Evolutionary conservation across 2,329 filamentous ascomycete species (phyloP), one percentile per base, ranked within the genome.

Genomic region (Domatiomyces globalis): DNA sequence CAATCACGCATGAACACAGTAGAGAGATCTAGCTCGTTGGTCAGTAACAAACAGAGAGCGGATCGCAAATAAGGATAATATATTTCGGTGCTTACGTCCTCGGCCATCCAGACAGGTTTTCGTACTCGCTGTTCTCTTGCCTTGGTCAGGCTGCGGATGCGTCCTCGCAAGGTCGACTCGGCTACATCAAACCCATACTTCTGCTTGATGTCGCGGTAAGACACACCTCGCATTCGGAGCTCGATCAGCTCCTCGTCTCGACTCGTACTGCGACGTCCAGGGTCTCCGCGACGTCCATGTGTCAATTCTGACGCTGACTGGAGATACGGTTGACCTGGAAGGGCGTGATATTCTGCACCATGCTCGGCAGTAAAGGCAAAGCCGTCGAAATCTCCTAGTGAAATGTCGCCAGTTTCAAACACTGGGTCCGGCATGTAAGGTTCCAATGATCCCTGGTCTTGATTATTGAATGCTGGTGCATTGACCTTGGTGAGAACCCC

Each of bases 141-240:
- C 51, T 73, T 73, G 1, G 70, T 73, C 18, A 73, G 58, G 1
- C 67, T 72, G 25, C 71, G 67, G 51, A 68, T 73, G 18, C 71
- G 64, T 1, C 71, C 71, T 22, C 71, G 67, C 2, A 74, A 62
- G 1, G 71, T 74, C 3, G 71, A 74, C 50, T 73, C 71, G 0
- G 71, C 70, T 53, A 73, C 71, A 20, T 63, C 65, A 54, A 73
- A 72, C 0, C 63, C 61, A 1, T 69, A 68, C 1, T 64, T 58
- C 19, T 62, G 61, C 53, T 72, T 73, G 57, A 74, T 74, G 8
- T 72, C 66, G 50, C 69, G 71, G 62, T 74, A 74, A 1, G 71
- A 72, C 20, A 71, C 60, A 0, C 70, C 71, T 7, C 63, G 60
- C 3, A 60, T 61, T 53, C 72, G 72, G 52, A 63, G 67, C 8